Conservation (phyloP, 2,329 filamentous ascomycete species). For the Tolypocladium sp. region DNA sequence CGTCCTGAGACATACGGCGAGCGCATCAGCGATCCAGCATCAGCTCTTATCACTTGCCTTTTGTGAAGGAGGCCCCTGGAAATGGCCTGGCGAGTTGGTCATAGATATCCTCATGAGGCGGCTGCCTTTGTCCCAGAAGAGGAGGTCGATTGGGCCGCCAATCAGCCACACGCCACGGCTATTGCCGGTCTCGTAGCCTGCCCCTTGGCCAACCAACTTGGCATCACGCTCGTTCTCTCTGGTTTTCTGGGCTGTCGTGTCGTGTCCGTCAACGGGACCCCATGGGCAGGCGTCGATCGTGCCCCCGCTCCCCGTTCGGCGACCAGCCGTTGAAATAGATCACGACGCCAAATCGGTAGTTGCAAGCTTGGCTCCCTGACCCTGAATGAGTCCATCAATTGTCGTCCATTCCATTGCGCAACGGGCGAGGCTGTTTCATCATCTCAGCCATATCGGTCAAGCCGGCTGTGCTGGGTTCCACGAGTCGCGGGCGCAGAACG, state of each 20-base stretch:
- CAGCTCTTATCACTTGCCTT: neutral
- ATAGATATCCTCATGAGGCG: neutral
- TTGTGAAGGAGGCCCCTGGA: neutral
- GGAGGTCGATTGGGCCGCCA: constrained; percentile 5
- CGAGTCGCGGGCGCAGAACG: neutral
- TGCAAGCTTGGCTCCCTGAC: neutral
- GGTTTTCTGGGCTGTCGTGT: neutral
- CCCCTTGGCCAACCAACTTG: neutral
- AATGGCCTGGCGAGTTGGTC: neutral
- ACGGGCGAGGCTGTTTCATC: neutral
- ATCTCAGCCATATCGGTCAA: neutral
- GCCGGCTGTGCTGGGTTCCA: neutral
- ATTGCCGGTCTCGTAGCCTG: constrained; percentile 3
- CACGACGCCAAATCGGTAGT: neutral
- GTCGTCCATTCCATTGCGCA: neutral
- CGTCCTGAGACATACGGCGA: neutral
- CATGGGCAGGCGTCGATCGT: neutral
- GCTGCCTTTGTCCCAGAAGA: constrained; percentile 7
- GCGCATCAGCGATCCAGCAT: neutral
- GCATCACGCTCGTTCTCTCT: neutral
- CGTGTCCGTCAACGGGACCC: neutral
- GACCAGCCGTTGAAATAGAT: neutral
- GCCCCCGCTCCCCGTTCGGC: neutral
- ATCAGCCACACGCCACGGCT: constrained; percentile 7
- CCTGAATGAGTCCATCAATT: neutral